phyloP scores from a whole-genome alignment of 2,329 filamentous ascomycete genomes.

The Ophiostoma angusticollis region DNA sequence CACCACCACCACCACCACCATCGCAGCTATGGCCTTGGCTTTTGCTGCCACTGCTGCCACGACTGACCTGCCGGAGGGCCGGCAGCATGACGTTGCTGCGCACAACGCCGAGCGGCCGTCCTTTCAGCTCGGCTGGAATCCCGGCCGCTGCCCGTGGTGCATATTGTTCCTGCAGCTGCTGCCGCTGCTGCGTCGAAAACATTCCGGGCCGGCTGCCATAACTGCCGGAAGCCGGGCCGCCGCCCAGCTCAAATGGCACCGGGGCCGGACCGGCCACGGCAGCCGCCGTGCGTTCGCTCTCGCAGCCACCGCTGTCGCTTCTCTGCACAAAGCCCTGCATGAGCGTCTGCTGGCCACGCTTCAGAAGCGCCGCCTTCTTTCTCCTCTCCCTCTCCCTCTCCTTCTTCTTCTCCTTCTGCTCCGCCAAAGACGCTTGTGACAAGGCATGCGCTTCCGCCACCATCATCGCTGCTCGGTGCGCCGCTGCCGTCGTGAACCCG shows the following conservation, averaged over 20 bases:
- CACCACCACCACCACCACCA: no score
- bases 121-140: slow-evolving; percentile 22
- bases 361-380: not conserved
- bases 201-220: slow-evolving; percentile 2
- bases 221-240: no score
- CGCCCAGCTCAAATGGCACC: no score
- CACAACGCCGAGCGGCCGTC: slow-evolving; percentile 29
- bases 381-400: not conserved
- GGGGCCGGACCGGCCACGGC: not conserved
- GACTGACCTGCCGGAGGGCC: not conserved
- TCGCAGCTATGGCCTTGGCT: no score
- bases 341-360: slow-evolving; percentile 7
- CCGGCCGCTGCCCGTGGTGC: not conserved
- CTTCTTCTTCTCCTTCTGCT: slow-evolving; percentile 11
- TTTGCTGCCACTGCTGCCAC: not conserved
- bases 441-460: slow-evolving; percentile 21
- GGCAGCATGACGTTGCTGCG: slow-evolving; percentile 18
- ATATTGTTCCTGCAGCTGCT: not conserved
- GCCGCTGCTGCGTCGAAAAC: not conserved
- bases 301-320: not conserved
- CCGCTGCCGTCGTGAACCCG: slow-evolving; percentile 50
- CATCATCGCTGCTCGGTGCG: slow-evolving; percentile 33
- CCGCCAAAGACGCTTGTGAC: slow-evolving; percentile 16
- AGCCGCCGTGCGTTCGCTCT: no score
- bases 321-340: slow-evolving; percentile 7